Conservation (phyloP, 2,329 filamentous ascomycete species). For the Fusarium foetens region DNA sequence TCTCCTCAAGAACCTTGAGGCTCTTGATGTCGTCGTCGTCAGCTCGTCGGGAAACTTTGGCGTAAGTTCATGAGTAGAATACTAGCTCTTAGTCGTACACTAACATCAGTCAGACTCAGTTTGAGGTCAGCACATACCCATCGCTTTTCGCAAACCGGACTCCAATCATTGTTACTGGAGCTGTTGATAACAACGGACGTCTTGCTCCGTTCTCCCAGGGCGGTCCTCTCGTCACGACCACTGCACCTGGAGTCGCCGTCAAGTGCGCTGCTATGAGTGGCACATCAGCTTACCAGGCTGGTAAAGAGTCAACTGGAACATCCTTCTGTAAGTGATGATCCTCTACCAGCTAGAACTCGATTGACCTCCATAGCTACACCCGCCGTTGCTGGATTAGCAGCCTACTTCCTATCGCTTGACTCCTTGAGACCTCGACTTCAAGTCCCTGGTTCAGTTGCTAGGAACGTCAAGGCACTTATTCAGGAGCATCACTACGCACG, state of each 20-base stretch:
- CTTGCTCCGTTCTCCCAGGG: not conserved
- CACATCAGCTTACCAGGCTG: not conserved
- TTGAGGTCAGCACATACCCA: not conserved
- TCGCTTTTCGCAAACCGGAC: not conserved
- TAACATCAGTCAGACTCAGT: not conserved
- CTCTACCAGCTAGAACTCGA: fast-evolving
- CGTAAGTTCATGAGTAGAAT: not conserved
- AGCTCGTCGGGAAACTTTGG: not conserved
- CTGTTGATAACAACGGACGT: not conserved
- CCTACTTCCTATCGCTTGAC: not conserved
- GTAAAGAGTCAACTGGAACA: not conserved
- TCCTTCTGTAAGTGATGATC: not conserved
- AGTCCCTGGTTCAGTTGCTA: not conserved
- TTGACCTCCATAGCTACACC: not conserved
- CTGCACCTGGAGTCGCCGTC: not conserved
- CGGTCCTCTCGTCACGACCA: not conserved
- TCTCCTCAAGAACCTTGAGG: not conserved
- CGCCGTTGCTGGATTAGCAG: not conserved
- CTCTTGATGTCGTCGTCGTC: not conserved
- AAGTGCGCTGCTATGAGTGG: not conserved
- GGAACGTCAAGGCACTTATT: not conserved
- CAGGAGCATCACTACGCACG: not conserved
- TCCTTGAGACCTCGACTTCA: not conserved
- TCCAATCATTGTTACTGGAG: not conserved
- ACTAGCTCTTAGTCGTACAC: fast-evolving